These are phyloP conservation scores for Ceratocystis diversiconidia DNA, from an alignment of 2,329 filamentous ascomycete species.

Conservation along the genomic window DNA sequence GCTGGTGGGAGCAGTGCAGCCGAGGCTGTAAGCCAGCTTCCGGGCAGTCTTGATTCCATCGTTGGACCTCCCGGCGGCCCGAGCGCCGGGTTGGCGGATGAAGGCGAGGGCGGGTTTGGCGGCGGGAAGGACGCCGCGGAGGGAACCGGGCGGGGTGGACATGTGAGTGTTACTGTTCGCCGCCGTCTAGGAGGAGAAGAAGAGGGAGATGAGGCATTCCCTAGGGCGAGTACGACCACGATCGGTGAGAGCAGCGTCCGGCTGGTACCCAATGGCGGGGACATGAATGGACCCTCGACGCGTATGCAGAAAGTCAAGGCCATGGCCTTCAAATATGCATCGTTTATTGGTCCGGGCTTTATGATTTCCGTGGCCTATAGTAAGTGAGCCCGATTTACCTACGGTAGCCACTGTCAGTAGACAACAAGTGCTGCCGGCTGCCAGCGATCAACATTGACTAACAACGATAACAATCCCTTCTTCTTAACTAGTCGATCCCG, in stretches of 20 bases:
- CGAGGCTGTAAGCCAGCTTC: background rate
- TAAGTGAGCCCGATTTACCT: conserved; percentile 23
- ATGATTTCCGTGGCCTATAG: conserved; percentile 47
- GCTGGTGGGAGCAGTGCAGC: conserved; percentile 5
- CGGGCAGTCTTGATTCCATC: background rate
- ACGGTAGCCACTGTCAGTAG: background rate
- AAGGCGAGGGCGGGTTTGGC: conserved; percentile 1
- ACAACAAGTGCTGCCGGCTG: background rate
- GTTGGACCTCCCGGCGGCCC: background rate
- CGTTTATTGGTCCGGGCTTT: conserved; percentile 51
- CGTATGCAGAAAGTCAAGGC: conserved; percentile 9
- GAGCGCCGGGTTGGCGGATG: background rate
- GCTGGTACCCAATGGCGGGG: background rate
- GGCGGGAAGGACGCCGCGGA: conserved; percentile 15
- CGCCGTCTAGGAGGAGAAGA: background rate
- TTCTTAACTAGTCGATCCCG: conserved; percentile 35
- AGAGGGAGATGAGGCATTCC: background rate
- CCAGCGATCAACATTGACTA: background rate
- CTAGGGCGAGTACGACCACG: background rate
- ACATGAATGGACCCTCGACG: background rate
- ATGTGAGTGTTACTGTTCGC: background rate
- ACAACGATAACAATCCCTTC: background rate
- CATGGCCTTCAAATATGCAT: conserved; percentile 8
- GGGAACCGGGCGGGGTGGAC: background rate
- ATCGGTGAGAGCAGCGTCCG: background rate